These are phyloP conservation scores for Conticribra guillardii DNA, from an alignment of 108 stramenopile species.

Conservation along the genomic window DNA sequence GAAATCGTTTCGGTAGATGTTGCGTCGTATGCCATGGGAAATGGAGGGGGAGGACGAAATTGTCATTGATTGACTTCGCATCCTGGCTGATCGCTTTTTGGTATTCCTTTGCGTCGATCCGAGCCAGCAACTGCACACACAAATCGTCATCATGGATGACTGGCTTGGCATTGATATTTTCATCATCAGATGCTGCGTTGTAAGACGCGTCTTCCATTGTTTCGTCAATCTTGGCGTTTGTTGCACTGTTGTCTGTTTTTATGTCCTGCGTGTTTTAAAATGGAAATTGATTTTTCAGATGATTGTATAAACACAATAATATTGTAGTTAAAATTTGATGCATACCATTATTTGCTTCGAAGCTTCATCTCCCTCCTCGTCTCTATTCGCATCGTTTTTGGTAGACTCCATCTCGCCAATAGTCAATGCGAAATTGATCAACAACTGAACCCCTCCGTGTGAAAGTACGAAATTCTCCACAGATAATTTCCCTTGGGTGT, in stretches of 20 bases:
- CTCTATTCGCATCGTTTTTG: not conserved
- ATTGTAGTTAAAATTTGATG: not conserved
- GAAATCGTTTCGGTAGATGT: slow-evolving; percentile 43
- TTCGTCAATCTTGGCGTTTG: not conserved
- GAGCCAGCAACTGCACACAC: slow-evolving; percentile 40
- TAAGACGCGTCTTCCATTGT: not conserved
- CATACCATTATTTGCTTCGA: not conserved
- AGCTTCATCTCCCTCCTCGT: not conserved
- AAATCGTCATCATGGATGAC: slow-evolving; percentile 27
- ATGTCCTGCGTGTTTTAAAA: too few relatives aligned
- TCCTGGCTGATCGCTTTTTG: slow-evolving; percentile 35
- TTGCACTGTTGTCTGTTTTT: too few relatives aligned
- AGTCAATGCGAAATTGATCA: not conserved
- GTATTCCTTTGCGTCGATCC: slow-evolving; percentile 36
- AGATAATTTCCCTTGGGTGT: too few relatives aligned
- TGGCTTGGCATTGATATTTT: not conserved
- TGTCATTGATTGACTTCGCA: slow-evolving; percentile 39
- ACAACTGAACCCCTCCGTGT: not conserved
- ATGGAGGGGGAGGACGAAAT: slow-evolving; percentile 35
- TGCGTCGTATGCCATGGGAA: slow-evolving; percentile 43
- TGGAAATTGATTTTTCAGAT: too few relatives aligned
- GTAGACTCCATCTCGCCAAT: not conserved
- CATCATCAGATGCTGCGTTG: not conserved
- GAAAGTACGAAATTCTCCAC: too few relatives aligned
- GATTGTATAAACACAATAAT: too few relatives aligned